A percentile compares a stretch with the other conserved stretches of the same genome.
phyloP scores from a whole-genome alignment of 768 basidiomycete species.

The Flagelloscypha sp. region DNA sequence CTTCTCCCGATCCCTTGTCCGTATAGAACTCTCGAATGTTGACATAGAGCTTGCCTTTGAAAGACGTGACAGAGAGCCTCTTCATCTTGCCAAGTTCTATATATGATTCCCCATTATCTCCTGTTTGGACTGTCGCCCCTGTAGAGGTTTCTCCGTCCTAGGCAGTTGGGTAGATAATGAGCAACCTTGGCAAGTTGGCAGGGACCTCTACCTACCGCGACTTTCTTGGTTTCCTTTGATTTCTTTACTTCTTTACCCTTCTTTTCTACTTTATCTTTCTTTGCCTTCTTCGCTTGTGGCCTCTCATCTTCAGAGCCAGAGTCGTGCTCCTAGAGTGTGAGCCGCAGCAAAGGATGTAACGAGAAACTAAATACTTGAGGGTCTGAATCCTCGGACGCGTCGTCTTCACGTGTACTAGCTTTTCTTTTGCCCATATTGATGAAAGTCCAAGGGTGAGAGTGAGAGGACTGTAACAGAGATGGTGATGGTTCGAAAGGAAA shows the following conservation, averaged over 20 bases:
- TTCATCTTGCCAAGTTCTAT: conserved; percentile 67
- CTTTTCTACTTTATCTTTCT: conserved; percentile 10
- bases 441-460: too few species aligned
- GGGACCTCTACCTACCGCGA: conserved; percentile 3
- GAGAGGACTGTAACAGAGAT: too few species aligned
- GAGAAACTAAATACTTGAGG: too few species aligned
- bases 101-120: too few species aligned
- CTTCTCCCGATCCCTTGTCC: conserved; percentile 29
- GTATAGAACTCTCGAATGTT: conserved; percentile 74
- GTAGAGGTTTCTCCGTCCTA: conserved; percentile 24
- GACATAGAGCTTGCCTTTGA: conserved; percentile 46
- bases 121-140: too few species aligned
- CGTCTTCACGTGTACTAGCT: too few species aligned
- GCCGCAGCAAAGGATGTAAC: conserved; percentile 20
- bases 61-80: conserved; percentile 37
- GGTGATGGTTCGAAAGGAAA: too few species aligned
- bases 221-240: neutral
- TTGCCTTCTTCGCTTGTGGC: conserved; percentile 28
- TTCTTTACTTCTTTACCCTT: neutral
- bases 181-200: conserved; percentile 1
- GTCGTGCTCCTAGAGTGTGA: too few species aligned
- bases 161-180: conserved; percentile 8
- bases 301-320: conserved; percentile 8
- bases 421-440: too few species aligned
- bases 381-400: too few species aligned